Conservation (phyloP, 2,329 filamentous ascomycete species). For the Lecanosticta acicola region DNA sequence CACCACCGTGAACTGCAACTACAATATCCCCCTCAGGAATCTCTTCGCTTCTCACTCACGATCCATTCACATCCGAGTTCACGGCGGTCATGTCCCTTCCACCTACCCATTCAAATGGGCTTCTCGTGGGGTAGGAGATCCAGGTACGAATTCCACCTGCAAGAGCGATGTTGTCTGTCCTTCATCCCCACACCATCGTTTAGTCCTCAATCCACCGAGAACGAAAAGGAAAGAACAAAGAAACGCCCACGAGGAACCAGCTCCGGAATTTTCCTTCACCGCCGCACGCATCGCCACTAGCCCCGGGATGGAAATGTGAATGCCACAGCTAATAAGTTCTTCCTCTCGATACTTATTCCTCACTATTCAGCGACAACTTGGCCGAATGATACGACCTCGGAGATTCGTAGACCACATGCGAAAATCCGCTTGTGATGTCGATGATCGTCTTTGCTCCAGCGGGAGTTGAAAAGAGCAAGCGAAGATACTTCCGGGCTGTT, state of each 20-base stretch:
- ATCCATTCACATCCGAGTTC: not conserved
- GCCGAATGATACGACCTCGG: not conserved
- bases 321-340: not conserved
- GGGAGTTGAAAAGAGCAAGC: not conserved
- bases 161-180: no score
- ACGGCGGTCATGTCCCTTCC: not conserved
- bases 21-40: not conserved
- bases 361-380: not conserved
- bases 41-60: not conserved
- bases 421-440: not conserved
- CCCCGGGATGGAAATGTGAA: no score
- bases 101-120: no score
- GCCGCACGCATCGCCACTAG: no score
- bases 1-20: not conserved
- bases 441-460: not conserved
- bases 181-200: no score
- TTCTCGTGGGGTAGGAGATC: no score
- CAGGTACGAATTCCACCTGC: not conserved
- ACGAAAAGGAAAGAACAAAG: no score
- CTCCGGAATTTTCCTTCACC: no score
- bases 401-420: not conserved
- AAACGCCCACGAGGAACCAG: no score
- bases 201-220: no score
- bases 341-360: not conserved
- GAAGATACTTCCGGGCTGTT: no score